phyloP scores from a whole-genome alignment of 164 flowering plant genomes.

The Dillenia suffruticosa region DNA sequence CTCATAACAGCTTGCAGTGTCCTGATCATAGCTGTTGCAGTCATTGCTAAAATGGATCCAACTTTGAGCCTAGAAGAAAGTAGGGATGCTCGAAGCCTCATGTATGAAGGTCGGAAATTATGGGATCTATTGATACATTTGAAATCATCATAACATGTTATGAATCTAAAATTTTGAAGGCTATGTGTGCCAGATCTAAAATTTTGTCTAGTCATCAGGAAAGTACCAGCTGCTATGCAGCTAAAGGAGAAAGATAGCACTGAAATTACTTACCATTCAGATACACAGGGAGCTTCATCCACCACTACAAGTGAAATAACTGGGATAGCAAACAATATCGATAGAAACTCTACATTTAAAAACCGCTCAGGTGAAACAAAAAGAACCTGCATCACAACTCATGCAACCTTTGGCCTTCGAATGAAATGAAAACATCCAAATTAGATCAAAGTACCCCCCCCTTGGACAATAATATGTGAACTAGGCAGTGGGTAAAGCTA shows the following conservation, averaged over 20 bases:
- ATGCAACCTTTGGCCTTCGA: conserved; percentile 6
- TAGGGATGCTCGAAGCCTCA: conserved; percentile 87
- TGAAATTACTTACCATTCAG: conserved; percentile 75
- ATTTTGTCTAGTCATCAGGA: not conserved
- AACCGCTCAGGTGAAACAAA: conserved; percentile 97
- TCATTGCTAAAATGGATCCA: conserved; percentile 89
- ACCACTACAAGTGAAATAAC: conserved; percentile 81
- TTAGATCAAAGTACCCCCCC: no score
- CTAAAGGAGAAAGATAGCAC: not conserved
- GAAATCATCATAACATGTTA: not conserved
- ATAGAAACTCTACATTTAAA: conserved; percentile 66
- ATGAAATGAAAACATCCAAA: not conserved
- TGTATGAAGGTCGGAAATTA: conserved; percentile 93
- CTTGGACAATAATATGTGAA: not conserved
- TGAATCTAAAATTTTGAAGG: not conserved
- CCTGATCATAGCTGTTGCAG: conserved; percentile 87
- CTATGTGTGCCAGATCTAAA: not conserved
- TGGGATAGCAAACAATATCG: conserved; percentile 43
- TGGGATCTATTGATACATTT: conserved; percentile 69
- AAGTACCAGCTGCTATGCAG: not conserved
- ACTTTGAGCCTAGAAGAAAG: conserved; percentile 60
- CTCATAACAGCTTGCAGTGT: conserved; percentile 65
- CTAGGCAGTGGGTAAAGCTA: not conserved
- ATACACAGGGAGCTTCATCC: conserved; percentile 97
- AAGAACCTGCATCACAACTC: conserved; percentile 61